Evolutionary conservation across 805 yeast genomes (phyloP), one percentile per base, ranked within the genome.

Genomic region (Wickerhamiella hasegawae): DNA sequence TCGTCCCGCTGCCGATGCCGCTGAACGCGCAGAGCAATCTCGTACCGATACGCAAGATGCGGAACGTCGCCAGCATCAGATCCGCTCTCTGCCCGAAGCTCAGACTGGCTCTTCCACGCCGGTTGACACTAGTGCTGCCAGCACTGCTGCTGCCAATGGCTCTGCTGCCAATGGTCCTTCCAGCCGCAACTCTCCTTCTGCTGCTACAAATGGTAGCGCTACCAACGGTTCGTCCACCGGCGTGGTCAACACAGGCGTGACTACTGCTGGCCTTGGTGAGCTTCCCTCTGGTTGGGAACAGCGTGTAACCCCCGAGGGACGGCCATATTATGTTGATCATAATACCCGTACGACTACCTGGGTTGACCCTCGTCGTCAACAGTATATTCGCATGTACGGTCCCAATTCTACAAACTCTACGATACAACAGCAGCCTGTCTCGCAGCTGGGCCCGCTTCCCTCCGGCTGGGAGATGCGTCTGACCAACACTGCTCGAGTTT

Each of bases 401-500:
- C 63, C 66, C 20, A 60, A 62, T 40, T 85, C 70, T 59, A 66
- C 68, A 42, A 62, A 73, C 50, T 78, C 94, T 4, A 83, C 95
- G 16, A 83, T 87, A 47, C 95, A 85, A 62, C 97, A 90, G 50
- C 98, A 90, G 63, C 94, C 97, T 21, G 94, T 90, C 10, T 79
- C 94, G 30, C 97, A 92, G 54, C 68, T 90, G 58, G 98, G 98
- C 14, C 98, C 98, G 36, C 66, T 90, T 53, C 99, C 99, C 32
- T 74, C 87, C 36, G 99, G 99, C 36, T 90, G 99, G 99, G 99
- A 90, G 65, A 90, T 90, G 99, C 79, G 99, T 60, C 70, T 90
- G 53, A 92, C 99, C 29, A 90, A 90, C 59, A 90, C 98, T 1
- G 96, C 98, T 8, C 73, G 99, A 57, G 98, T 90, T 17, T 90